Evolutionary conservation across 176 grass and related monocot species (phyloP).

Genomic region (Musa schizocarpa): DNA sequence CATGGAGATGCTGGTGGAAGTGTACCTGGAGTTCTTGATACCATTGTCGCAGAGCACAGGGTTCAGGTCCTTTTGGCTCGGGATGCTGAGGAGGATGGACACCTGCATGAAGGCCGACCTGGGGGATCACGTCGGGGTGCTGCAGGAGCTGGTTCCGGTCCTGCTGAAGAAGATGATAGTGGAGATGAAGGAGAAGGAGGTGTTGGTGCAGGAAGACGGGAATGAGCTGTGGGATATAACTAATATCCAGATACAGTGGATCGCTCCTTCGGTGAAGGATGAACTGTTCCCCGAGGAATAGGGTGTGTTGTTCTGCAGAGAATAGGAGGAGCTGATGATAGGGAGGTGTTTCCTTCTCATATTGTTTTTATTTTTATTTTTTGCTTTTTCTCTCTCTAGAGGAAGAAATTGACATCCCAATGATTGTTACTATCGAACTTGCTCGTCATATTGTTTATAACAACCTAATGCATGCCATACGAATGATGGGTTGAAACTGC

Average conservation of each 20-base stretch:
- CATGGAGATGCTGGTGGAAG: conserved; percentile 57
- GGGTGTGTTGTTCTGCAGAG: no score
- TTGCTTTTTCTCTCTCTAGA: no score
- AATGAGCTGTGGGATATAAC: conserved; percentile 92
- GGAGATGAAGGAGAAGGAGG: conserved; percentile 78
- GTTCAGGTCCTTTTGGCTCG: conserved; percentile 86
- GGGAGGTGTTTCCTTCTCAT: no score
- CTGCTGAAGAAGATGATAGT: conserved; percentile 78
- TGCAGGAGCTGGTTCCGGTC: conserved; percentile 52
- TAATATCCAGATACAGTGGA: conserved; percentile 86
- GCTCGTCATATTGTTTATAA: no score
- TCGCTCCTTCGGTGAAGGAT: conserved; percentile 67
- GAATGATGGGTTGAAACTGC: no score
- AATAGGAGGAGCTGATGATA: no score
- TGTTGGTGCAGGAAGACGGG: conserved; percentile 50
- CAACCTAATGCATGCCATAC: no score
- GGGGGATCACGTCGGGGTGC: conserved; percentile 30
- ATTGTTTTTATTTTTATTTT: no score
- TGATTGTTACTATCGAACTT: no score
- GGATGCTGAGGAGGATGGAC: conserved; percentile 81
- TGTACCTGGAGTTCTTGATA: conserved; percentile 44
- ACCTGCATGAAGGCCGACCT: conserved; percentile 76
- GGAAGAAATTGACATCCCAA: no score
- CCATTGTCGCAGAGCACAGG: conserved; percentile 49
- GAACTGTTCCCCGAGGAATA: conserved; percentile 61